These are phyloP conservation scores for Solanum sitiens DNA, from an alignment of 257 asterid species.

Conservation along the genomic window DNA sequence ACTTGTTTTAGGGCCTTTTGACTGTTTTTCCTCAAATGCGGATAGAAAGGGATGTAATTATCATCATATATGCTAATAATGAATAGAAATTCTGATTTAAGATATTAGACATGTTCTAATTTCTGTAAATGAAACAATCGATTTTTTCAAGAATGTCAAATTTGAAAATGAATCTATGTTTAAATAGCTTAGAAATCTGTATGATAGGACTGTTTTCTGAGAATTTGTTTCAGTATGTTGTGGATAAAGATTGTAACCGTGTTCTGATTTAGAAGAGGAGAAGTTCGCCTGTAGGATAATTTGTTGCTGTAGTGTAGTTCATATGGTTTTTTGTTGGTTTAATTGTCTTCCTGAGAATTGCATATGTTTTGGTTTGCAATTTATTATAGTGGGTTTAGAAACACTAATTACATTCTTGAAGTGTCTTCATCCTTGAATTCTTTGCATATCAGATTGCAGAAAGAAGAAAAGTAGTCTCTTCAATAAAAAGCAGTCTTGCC, in stretches of 20 bases:
- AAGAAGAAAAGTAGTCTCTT: conserved; percentile 67
- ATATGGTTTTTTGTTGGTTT: not conserved
- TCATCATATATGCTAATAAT: not conserved
- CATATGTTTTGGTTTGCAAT: not conserved
- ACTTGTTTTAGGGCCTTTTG: not conserved
- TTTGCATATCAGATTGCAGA: conserved; percentile 58
- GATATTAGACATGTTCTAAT: not conserved
- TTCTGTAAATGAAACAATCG: not conserved
- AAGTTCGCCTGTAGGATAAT: not conserved
- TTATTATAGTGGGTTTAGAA: not conserved
- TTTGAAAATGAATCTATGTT: not conserved
- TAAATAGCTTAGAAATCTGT: not conserved
- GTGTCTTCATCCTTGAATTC: not conserved
- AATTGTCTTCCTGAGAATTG: not conserved
- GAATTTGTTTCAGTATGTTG: not conserved
- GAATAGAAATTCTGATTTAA: not conserved
- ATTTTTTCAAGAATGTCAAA: not conserved
- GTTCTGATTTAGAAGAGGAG: not conserved
- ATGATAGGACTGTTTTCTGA: not conserved
- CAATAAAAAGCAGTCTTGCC: conserved; percentile 51
- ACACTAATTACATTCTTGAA: not conserved
- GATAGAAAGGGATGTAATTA: not conserved
- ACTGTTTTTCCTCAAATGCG: not conserved
- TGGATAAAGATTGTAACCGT: not conserved
- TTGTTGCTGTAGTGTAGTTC: not conserved